Conservation (phyloP, 176 grass and related monocot genomes). For the Oryza coarctata region DNA sequence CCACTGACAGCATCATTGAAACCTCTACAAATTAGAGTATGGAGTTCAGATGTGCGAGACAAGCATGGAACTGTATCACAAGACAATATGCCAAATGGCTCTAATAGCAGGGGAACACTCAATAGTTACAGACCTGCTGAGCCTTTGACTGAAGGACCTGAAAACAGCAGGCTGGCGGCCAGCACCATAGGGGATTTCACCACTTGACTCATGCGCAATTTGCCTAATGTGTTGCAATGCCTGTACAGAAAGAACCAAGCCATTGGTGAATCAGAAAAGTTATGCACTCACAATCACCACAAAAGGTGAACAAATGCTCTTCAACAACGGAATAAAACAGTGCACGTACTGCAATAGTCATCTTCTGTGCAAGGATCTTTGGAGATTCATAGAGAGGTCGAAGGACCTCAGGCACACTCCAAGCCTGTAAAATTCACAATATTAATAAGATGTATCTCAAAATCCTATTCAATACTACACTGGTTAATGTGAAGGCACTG, state of each 20-base stretch:
- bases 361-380: constrained; percentile 89
- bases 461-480: background rate
- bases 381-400: constrained; percentile 90
- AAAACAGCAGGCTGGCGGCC: constrained; percentile 85
- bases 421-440: constrained; percentile 47
- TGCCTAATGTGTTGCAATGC: constrained; percentile 84
- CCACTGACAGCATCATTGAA: constrained; percentile 98
- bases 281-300: background rate
- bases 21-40: constrained; percentile 56
- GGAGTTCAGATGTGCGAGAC: background rate
- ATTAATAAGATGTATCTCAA: background rate
- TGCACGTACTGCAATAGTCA: constrained; percentile 78
- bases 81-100: background rate
- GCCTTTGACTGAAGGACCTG: constrained; percentile 78
- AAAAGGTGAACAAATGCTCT: background rate
- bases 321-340: background rate
- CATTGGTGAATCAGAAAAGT: background rate
- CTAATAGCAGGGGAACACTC: background rate
- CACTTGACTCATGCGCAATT: constrained; percentile 78
- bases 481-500: background rate
- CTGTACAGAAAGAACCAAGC: constrained; percentile 41
- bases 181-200: constrained; percentile 74
- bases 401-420: constrained; percentile 89
- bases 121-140: constrained; percentile 68
- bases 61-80: constrained; percentile 10